A percentile compares a stretch with the other conserved stretches of the same genome.
These are phyloP conservation scores for Solanum commersonii DNA, from an alignment of 257 asterid genomes.

Conservation along the genomic window DNA sequence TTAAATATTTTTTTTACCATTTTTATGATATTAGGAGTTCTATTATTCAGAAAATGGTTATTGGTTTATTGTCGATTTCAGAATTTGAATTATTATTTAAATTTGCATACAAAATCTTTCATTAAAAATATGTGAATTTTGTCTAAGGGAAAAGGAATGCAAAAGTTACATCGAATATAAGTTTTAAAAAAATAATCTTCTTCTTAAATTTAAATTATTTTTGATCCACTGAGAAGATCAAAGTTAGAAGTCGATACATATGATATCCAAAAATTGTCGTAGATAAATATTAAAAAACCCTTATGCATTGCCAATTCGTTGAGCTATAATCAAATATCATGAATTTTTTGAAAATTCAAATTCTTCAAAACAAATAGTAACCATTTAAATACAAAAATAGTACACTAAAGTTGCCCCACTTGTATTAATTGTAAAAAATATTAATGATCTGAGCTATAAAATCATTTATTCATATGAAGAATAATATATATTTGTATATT, in stretches of 20 bases:
- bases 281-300: no score
- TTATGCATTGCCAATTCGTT: neutral
- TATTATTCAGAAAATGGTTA: neutral
- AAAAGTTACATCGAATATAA: neutral
- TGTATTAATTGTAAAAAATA: neutral
- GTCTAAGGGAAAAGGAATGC: no score
- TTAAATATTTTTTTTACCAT: no score
- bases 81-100: neutral
- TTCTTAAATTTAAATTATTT: no score
- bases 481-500: neutral
- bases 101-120: neutral
- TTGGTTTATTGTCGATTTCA: neutral
- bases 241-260: neutral
- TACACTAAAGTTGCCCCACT: neutral
- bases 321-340: neutral
- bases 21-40: no score
- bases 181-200: no score
- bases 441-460: neutral
- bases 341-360: neutral
- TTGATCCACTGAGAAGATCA: no score
- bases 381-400: neutral
- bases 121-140: no score
- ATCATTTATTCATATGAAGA: neutral
- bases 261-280: no score
- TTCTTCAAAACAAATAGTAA: neutral